Percentiles rank a stretch among this genome's conserved stretches.
phyloP scores from a whole-genome alignment of 768 basidiomycete genomes.

The Dioszegia crocea region DNA sequence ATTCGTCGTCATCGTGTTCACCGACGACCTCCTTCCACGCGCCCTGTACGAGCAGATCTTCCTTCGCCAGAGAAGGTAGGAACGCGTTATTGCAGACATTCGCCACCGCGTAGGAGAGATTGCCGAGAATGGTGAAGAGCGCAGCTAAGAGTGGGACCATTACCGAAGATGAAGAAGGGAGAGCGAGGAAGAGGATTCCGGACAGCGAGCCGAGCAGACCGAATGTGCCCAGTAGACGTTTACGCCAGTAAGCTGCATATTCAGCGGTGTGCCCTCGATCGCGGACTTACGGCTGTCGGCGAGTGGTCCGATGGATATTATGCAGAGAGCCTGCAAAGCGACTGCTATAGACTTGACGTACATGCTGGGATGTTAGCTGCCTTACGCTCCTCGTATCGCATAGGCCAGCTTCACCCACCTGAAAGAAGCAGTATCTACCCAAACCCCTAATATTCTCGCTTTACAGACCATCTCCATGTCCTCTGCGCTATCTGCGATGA shows the following conservation, averaged over 20 bases:
- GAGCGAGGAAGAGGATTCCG: conserved; percentile 62
- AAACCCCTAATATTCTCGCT: conserved; percentile 73
- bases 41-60: conserved; percentile 52
- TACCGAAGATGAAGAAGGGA: conserved; percentile 29
- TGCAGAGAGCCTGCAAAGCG: conserved; percentile 82
- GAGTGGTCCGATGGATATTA: conserved; percentile 88
- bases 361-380: conserved; percentile 55
- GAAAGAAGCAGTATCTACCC: conserved; percentile 89
- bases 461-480: conserved; percentile 61
- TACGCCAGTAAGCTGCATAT: conserved; percentile 61
- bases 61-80: conserved; percentile 67
- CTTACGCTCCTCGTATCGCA: background rate
- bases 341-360: conserved; percentile 86
- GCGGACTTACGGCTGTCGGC: conserved; percentile 77
- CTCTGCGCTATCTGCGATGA: conserved; percentile 17
- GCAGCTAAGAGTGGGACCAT: conserved; percentile 66
- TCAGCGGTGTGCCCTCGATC: background rate
- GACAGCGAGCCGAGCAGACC: conserved; percentile 67
- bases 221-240: conserved; percentile 70
- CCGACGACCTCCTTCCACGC: conserved; percentile 15
- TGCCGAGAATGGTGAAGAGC: conserved; percentile 68
- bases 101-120: conserved; percentile 79
- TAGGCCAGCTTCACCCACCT: conserved; percentile 56
- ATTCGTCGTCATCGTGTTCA: conserved; percentile 1
- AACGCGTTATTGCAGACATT: conserved; percentile 88